Conservation (phyloP, 495 filamentous ascomycete genomes). For the Penicillium simplicissimum region DNA sequence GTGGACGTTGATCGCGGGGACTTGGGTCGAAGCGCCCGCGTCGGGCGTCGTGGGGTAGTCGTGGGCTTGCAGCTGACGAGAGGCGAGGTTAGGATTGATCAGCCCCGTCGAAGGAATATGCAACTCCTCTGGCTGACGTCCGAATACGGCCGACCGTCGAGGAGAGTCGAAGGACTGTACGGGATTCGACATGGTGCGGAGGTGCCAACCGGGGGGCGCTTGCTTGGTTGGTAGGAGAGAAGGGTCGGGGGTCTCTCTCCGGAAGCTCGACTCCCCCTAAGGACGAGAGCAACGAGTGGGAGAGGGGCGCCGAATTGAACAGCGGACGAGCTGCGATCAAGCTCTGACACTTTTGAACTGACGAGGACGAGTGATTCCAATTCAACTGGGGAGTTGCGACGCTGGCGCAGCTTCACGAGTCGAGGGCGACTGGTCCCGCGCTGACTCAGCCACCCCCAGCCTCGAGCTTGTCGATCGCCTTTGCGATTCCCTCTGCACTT, state of each 20-base stretch:
- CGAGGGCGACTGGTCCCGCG: slow-evolving; percentile 16
- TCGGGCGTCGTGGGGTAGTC: slow-evolving; percentile 47
- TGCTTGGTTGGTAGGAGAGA: slow-evolving; percentile 10
- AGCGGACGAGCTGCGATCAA: background rate
- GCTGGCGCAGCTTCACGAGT: slow-evolving; percentile 9
- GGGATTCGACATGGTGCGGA: slow-evolving; percentile 45
- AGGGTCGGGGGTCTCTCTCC: slow-evolving; percentile 13
- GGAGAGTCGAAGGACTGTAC: slow-evolving; percentile 55
- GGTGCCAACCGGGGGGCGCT: slow-evolving; percentile 7
- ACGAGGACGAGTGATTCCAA: background rate
- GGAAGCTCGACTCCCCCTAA: slow-evolving; percentile 29
- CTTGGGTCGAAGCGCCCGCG: slow-evolving; percentile 31
- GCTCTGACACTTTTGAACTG: background rate
- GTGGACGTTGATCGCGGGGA: slow-evolving; percentile 68
- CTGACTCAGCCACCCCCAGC: slow-evolving; percentile 23
- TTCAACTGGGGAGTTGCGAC: background rate
- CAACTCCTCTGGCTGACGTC: slow-evolving; percentile 69
- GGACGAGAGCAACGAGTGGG: slow-evolving; percentile 5
- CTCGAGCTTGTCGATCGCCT: background rate
- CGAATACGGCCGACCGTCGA: slow-evolving; percentile 52
- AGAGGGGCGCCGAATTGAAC: slow-evolving; percentile 15
- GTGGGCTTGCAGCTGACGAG: slow-evolving; percentile 52
- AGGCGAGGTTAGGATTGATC: slow-evolving; percentile 36
- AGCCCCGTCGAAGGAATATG: slow-evolving; percentile 66
- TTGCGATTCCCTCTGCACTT: background rate